These are phyloP conservation scores for Chrysanthemum seticuspe DNA, from an alignment of 129 eudicot genomes.

Conservation along the genomic window DNA sequence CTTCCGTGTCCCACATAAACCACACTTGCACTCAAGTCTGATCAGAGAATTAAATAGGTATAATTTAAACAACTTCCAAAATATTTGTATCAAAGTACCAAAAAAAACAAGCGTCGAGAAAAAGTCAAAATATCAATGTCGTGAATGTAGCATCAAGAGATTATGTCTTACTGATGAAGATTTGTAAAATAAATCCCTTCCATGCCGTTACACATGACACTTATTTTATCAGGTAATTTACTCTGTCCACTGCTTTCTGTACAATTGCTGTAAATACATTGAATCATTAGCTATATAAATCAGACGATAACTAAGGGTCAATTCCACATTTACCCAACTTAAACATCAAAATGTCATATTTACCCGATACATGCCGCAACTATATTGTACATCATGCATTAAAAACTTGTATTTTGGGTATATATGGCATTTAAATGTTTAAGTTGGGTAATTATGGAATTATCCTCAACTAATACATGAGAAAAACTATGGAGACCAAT, in stretches of 20 bases:
- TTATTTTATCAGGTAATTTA: slow-evolving; percentile 54
- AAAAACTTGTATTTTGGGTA: background rate
- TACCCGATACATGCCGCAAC: too few relatives aligned
- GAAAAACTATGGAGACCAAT: background rate
- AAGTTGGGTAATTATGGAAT: too few relatives aligned
- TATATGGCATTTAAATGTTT: too few relatives aligned
- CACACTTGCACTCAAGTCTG: slow-evolving; percentile 90
- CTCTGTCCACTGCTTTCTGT: slow-evolving; percentile 35
- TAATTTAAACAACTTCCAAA: background rate
- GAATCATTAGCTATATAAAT: slow-evolving; percentile 1
- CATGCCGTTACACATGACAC: slow-evolving; percentile 76
- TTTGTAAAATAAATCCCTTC: slow-evolving; percentile 73
- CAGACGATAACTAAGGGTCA: background rate
- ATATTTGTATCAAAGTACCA: background rate
- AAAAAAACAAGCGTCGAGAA: background rate
- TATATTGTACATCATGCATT: background rate
- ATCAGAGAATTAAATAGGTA: slow-evolving; percentile 12
- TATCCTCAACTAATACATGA: too few relatives aligned
- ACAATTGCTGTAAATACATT: slow-evolving; percentile 33
- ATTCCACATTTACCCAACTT: too few relatives aligned
- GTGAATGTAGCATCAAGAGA: too few relatives aligned
- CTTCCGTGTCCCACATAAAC: slow-evolving; percentile 78
- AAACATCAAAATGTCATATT: too few relatives aligned
- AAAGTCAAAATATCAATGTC: background rate
- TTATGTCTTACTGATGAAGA: slow-evolving; percentile 68